Evolutionary conservation across 192 early-diverging fungal genomes (phyloP), one percentile per base, ranked within the genome.

Genomic region (Linnemannia elongata): DNA sequence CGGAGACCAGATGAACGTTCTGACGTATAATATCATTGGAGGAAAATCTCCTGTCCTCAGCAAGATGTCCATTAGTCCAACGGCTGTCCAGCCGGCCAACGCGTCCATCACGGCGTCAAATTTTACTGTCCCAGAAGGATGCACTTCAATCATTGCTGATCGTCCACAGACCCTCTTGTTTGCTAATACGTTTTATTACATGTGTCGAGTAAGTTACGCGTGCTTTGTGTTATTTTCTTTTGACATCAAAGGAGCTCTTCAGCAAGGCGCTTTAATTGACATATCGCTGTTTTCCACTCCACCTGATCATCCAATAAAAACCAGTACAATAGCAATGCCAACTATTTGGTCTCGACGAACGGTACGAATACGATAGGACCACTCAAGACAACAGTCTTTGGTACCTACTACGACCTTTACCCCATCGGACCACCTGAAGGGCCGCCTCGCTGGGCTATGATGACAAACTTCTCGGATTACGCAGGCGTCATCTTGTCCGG

Each of bases 371-470:
- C 69, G 3, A 15, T 35, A 1, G 38, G 18, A 9, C 12, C 68
- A 1, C 9, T 57, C 80, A 60, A 71, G 41, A 33, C 57, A 33
- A 49, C 27, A 33, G n/a, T 33, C 30, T 27, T 30, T 30, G 33
- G 33, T 12, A 4, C n/a, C 3, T 66, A 66, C 60, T 35, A 33
- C 9, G 60, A 66, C 60, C 7, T 66, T 66, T 66, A 66, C 24
- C 80, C 80, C 5, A 20, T 82, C 9, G 63, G 66, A 22, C 39
- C 74, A 30, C 8, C 68, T 15, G 80, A 74, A 54, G 73, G 39
- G 8, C 47, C 49, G 12, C 33, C 74, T 6, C 45, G 66, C 27
- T 82, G 81, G 75, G 81, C 70, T 2, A 72, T 76, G 24, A 72
- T 82, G 81, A 77, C 38, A 36, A 77, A 76, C 69, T 71, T 18